Conservation (phyloP, 441 rosid species). For the Eruca vesicaria region DNA sequence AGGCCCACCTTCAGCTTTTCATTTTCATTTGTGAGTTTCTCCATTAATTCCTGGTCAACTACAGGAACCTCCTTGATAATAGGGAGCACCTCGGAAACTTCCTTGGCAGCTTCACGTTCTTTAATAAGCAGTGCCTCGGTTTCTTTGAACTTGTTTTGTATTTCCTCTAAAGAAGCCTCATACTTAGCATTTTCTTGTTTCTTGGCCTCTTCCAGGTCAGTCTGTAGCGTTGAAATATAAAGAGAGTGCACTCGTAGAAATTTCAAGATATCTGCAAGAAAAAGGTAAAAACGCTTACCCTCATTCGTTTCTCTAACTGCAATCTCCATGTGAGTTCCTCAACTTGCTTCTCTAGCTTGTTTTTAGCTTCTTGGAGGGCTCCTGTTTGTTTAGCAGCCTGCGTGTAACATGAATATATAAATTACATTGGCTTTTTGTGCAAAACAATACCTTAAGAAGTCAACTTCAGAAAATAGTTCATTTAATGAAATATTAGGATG, state of each 20-base stretch:
- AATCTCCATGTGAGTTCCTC: conserved; percentile 78
- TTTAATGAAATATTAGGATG: conserved; percentile 5
- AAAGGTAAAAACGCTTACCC: conserved; percentile 40
- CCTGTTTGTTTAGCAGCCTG: conserved; percentile 97
- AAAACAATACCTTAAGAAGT: conserved; percentile 2
- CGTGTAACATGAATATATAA: conserved; percentile 13
- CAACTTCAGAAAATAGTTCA: conserved; percentile 11
- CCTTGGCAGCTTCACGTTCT: conserved; percentile 73
- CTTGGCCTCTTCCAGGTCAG: conserved; percentile 90
- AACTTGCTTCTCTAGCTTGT: conserved; percentile 83
- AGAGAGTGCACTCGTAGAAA: conserved; percentile 11
- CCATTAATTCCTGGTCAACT: conserved; percentile 58
- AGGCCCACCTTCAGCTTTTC: conserved; percentile 53
- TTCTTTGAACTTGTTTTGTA: conserved; percentile 80
- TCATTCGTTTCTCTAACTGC: conserved; percentile 79
- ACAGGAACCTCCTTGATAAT: conserved; percentile 85
- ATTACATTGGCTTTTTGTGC: neutral
- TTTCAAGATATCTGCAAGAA: neutral
- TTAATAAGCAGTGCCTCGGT: conserved; percentile 71
- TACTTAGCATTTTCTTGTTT: conserved; percentile 78
- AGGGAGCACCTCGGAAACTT: conserved; percentile 61
- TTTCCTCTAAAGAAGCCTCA: conserved; percentile 77
- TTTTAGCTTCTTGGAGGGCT: conserved; percentile 93
- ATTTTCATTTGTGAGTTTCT: conserved; percentile 64
- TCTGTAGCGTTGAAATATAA: conserved; percentile 43